Percentiles rank a stretch among this genome's conserved stretches.
These are phyloP conservation scores for Alternaria sp. DNA, from an alignment of 2,329 filamentous ascomycete species.

Conservation along the genomic window DNA sequence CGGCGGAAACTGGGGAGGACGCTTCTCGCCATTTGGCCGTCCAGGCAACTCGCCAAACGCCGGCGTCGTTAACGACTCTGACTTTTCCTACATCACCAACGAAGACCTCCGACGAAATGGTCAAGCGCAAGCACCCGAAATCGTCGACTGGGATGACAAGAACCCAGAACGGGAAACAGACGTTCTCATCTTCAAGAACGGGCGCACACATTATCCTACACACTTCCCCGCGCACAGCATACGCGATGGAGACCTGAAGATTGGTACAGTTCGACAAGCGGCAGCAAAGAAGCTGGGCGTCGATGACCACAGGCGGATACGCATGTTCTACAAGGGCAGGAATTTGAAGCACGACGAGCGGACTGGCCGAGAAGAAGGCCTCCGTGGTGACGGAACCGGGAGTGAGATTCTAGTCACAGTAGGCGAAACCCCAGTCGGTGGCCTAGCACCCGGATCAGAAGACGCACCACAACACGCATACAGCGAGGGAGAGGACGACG, in stretches of 20 bases:
- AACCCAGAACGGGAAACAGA: constrained; percentile 66
- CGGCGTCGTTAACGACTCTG: constrained; percentile 72
- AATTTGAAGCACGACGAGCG: constrained; percentile 69
- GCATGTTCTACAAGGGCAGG: constrained; percentile 75
- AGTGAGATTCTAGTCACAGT: constrained; percentile 67
- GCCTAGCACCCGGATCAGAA: constrained; percentile 45
- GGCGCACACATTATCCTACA: constrained; percentile 69
- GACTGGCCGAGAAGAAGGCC: constrained; percentile 64
- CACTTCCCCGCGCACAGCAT: constrained; percentile 80
- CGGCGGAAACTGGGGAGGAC: constrained; percentile 51
- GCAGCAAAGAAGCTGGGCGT: constrained; percentile 71
- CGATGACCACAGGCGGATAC: constrained; percentile 63
- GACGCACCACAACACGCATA: constrained; percentile 40
- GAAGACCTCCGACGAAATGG: constrained; percentile 65
- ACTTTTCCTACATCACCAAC: constrained; percentile 84
- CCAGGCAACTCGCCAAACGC: constrained; percentile 44
- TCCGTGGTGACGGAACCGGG: constrained; percentile 62
- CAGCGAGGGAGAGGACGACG: constrained; percentile 49
- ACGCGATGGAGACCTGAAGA: constrained; percentile 72
- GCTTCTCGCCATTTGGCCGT: constrained; percentile 59
- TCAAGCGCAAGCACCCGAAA: constrained; percentile 51
- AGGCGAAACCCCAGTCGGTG: constrained; percentile 57
- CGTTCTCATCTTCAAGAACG: constrained; percentile 72
- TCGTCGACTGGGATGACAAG: constrained; percentile 49
- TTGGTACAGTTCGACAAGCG: constrained; percentile 71